These are phyloP conservation scores for Fusarium illudens DNA, from an alignment of 2,329 filamentous ascomycete species.

Conservation along the genomic window DNA sequence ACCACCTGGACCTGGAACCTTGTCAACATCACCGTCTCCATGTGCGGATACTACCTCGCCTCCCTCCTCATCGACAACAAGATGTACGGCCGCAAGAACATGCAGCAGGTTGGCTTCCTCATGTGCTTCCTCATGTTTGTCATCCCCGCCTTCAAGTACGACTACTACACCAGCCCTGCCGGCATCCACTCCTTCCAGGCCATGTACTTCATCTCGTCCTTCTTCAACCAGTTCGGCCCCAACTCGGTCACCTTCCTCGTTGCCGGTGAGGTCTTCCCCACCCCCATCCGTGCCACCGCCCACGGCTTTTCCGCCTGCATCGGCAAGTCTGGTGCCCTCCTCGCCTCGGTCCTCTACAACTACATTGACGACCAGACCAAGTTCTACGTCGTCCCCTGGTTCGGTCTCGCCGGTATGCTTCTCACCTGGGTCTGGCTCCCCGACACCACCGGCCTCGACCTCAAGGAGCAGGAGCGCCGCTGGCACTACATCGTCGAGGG, in stretches of 20 bases:
- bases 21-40: conserved; percentile 86
- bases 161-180: conserved; percentile 77
- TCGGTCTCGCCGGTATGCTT: conserved; percentile 85
- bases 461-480: conserved; percentile 96
- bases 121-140: conserved; percentile 95
- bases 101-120: conserved; percentile 94
- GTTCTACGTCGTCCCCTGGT: conserved; percentile 95
- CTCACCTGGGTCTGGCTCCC: conserved; percentile 87
- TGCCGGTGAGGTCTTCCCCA: conserved; percentile 95
- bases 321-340: conserved; percentile 87
- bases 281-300: conserved; percentile 88
- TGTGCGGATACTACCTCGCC: conserved; percentile 89
- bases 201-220: conserved; percentile 97
- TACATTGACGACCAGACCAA: conserved; percentile 87
- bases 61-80: conserved; percentile 94
- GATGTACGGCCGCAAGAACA: conserved; percentile 93
- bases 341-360: conserved; percentile 90
- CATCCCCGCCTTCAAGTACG: conserved; percentile 86
- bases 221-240: conserved; percentile 99
- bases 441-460: conserved; percentile 95
- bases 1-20: conserved; percentile 92
- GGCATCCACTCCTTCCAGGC: conserved; percentile 92
- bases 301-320: conserved; percentile 94
- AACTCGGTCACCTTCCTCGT: conserved; percentile 97
- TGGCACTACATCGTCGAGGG: conserved; percentile 88